phyloP scores from a whole-genome alignment of 2,329 filamentous ascomycete genomes.

The Coniochaeta ligniaria region DNA sequence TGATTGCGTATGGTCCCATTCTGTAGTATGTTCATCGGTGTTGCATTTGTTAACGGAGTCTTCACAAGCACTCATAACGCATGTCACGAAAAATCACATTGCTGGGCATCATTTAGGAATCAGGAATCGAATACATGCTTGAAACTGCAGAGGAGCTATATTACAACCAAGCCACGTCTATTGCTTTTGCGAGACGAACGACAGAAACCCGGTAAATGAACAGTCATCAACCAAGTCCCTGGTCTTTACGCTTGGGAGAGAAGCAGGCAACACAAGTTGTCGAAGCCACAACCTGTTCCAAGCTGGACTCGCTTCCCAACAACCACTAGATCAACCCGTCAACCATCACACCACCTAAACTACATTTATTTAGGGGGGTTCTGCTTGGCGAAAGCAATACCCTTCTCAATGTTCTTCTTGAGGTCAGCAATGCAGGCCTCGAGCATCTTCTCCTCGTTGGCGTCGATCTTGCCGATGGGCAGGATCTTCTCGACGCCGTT shows the following conservation, averaged over 20 bases:
- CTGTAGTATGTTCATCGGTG: no score
- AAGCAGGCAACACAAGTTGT: not conserved
- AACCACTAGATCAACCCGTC: not conserved
- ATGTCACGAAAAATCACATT: not conserved
- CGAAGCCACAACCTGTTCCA: not conserved
- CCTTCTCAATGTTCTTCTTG: constrained; percentile 95
- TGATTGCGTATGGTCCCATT: not conserved
- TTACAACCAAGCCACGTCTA: constrained; percentile 6
- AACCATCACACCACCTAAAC: not conserved
- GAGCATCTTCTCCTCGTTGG: constrained; percentile 82
- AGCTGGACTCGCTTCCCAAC: not conserved
- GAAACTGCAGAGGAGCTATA: constrained; percentile 8
- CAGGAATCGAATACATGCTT: constrained; percentile 6
- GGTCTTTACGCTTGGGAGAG: not conserved
- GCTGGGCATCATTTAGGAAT: not conserved
- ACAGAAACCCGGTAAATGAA: not conserved
- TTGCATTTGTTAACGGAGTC: no score
- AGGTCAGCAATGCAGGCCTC: constrained; percentile 78
- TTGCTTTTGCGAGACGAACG: not conserved
- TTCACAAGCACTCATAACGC: not conserved
- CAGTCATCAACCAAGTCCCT: not conserved
- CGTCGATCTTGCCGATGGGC: constrained; percentile 76
- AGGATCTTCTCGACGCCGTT: constrained; percentile 93
- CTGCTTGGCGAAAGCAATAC: constrained; percentile 52
- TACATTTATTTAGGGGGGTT: constrained; percentile 52